Conservation (phyloP, 129 eudicot species). For the Lonicera japonica region DNA sequence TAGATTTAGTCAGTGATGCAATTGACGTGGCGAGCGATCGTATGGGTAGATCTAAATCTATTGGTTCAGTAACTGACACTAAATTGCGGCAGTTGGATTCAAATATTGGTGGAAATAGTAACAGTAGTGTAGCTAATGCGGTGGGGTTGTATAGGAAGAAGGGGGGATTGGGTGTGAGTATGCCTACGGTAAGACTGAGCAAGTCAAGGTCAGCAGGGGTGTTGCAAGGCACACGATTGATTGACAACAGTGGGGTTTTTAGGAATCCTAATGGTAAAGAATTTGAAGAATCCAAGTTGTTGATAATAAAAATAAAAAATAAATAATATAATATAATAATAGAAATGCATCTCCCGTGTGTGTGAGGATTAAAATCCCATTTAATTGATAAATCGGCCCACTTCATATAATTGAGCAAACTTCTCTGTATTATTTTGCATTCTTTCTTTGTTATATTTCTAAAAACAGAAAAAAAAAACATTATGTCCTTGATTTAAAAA, state of each 20-base stretch:
- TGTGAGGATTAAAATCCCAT: too few relatives aligned
- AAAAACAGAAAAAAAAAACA: too few relatives aligned
- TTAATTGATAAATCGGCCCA: too few relatives aligned
- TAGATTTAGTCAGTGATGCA: neutral
- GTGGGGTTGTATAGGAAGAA: neutral
- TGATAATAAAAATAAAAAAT: too few relatives aligned
- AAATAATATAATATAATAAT: conserved; percentile 7
- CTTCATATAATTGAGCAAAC: too few relatives aligned
- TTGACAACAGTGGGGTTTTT: conserved; percentile 28
- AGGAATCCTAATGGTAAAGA: conserved; percentile 38
- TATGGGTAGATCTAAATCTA: conserved; percentile 51
- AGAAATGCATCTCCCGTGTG: neutral
- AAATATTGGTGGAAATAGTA: neutral
- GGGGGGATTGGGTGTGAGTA: conserved; percentile 33
- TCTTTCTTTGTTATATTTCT: too few relatives aligned
- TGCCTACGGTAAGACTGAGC: conserved; percentile 33
- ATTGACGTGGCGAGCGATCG: conserved; percentile 7
- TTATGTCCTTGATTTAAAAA: too few relatives aligned
- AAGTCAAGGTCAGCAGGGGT: conserved; percentile 88
- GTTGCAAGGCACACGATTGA: conserved; percentile 28
- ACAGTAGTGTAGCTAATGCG: too few relatives aligned
- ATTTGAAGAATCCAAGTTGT: conserved; percentile 54
- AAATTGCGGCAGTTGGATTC: conserved; percentile 35
- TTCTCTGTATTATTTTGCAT: too few relatives aligned
- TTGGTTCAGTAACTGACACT: conserved; percentile 46